phyloP scores from a whole-genome alignment of 2,329 filamentous ascomycete genomes.

The Ophiocordyceps robertsii region DNA sequence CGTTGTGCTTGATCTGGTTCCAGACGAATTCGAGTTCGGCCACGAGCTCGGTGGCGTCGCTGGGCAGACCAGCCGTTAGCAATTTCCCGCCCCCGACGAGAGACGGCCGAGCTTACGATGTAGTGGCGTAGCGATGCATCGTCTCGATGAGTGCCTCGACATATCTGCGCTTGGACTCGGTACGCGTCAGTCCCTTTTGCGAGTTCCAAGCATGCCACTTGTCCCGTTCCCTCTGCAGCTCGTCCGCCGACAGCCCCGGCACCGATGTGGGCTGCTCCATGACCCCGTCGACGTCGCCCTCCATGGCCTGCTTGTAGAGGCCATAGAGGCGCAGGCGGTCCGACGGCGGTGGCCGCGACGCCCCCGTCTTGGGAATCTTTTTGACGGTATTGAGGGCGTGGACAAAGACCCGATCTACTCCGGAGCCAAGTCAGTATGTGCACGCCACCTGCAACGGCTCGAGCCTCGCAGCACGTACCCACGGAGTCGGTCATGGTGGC shows the following conservation, averaged over 20 bases:
- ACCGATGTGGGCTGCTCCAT: constrained; percentile 63
- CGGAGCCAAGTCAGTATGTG: constrained; percentile 1
- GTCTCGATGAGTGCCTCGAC: constrained; percentile 90
- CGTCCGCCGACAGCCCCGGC: constrained; percentile 33
- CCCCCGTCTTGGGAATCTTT: constrained; percentile 88
- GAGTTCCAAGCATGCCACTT: constrained; percentile 95
- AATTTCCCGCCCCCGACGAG: neutral
- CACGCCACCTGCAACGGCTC: neutral
- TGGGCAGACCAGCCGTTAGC: constrained; percentile 11
- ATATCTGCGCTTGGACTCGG: constrained; percentile 87
- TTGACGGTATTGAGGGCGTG: constrained; percentile 98
- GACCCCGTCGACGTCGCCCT: constrained; percentile 88
- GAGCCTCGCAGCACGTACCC: constrained; percentile 11
- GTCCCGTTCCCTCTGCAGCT: constrained; percentile 44
- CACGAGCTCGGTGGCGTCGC: constrained; percentile 76
- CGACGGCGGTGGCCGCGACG: constrained; percentile 69
- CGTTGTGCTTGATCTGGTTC: constrained; percentile 91
- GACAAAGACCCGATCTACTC: constrained; percentile 86
- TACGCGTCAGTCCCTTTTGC: constrained; percentile 69
- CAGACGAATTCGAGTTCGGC: constrained; percentile 97
- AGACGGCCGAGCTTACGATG: constrained; percentile 38
- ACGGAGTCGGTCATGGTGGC: constrained; percentile 24
- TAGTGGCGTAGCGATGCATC: constrained; percentile 92
- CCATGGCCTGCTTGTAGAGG: constrained; percentile 98
- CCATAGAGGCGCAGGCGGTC: constrained; percentile 91